Evolutionary conservation across 139 green algal genomes (phyloP).

Genomic region (Closterium sp.): DNA sequence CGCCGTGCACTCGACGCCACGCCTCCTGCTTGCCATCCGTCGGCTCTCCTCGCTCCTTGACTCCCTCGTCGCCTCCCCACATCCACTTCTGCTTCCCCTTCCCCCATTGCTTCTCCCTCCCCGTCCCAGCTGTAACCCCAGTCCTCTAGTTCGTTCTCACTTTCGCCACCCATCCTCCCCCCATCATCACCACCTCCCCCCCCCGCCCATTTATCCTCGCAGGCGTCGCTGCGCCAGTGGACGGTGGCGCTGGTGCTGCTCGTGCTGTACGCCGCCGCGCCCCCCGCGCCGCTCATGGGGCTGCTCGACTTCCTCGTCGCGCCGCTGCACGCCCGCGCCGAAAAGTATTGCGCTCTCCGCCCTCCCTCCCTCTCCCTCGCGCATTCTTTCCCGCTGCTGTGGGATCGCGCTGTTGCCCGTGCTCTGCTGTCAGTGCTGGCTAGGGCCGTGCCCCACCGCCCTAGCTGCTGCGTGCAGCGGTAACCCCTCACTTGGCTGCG

Average conservation of each 20-base stretch:
- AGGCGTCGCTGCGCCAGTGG: neutral
- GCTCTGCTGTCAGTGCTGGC: neutral
- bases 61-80: neutral
- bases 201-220: neutral
- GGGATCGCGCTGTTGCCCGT: neutral
- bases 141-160: neutral
- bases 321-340: constrained; percentile 7
- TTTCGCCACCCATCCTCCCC: neutral
- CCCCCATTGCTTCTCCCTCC: neutral
- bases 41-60: neutral
- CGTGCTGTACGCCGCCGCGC: constrained; percentile 12
- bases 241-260: neutral
- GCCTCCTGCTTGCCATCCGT: neutral
- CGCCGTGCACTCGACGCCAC: neutral
- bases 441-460: neutral
- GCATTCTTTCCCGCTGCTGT: neutral
- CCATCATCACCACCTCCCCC: neutral
- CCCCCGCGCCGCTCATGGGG: constrained; percentile 8
- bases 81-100: too few relatives aligned
- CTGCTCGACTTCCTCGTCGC: constrained; percentile 31
- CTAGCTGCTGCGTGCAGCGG: neutral
- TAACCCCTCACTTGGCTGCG: neutral
- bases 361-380: neutral
- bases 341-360: constrained; percentile 2
- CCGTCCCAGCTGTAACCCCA: neutral